Evolutionary conservation across 495 filamentous ascomycete species (phyloP).

Genomic region (Aspergillus nanangensis): DNA sequence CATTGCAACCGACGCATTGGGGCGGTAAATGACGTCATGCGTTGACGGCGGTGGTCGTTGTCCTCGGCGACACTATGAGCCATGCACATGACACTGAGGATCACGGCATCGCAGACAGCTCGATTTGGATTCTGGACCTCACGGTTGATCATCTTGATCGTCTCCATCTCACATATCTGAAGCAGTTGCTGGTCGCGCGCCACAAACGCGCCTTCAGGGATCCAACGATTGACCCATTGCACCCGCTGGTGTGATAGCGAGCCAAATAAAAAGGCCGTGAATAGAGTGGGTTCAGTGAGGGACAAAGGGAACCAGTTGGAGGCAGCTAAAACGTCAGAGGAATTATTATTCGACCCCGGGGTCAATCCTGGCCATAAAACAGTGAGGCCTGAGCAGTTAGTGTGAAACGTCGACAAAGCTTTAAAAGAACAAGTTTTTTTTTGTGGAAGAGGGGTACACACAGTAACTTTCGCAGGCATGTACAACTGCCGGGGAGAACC

Average conservation of each 20-base stretch:
- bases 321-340: slow-evolving; percentile 2
- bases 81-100: slow-evolving; percentile 40
- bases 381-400: slow-evolving; percentile 16
- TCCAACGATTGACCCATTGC: slow-evolving; percentile 28
- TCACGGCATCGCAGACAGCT: slow-evolving; percentile 29
- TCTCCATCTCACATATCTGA: slow-evolving; percentile 30
- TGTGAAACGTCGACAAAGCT: slow-evolving; percentile 1
- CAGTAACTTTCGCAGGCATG: slow-evolving; percentile 22
- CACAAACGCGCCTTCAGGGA: slow-evolving; percentile 16
- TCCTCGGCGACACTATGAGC: slow-evolving; percentile 32
- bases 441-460: slow-evolving; percentile 6
- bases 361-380: slow-evolving; percentile 35
- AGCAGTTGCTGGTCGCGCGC: slow-evolving; percentile 24
- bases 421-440: not conserved
- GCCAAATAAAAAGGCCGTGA: slow-evolving; percentile 36
- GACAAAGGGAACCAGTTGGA: slow-evolving; percentile 32
- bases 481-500: slow-evolving; percentile 21
- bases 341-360: slow-evolving; percentile 10
- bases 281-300: slow-evolving; percentile 30
- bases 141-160: slow-evolving; percentile 32
- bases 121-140: slow-evolving; percentile 28
- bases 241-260: slow-evolving; percentile 36
- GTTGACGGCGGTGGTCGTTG: slow-evolving; percentile 4
- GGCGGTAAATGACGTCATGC: slow-evolving; percentile 27
- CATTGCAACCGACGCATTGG: slow-evolving; percentile 39